Percentiles rank a stretch among this genome's conserved stretches.
Conservation (phyloP, 495 filamentous ascomycete genomes). For the Trichoderma orchidacearum region DNA sequence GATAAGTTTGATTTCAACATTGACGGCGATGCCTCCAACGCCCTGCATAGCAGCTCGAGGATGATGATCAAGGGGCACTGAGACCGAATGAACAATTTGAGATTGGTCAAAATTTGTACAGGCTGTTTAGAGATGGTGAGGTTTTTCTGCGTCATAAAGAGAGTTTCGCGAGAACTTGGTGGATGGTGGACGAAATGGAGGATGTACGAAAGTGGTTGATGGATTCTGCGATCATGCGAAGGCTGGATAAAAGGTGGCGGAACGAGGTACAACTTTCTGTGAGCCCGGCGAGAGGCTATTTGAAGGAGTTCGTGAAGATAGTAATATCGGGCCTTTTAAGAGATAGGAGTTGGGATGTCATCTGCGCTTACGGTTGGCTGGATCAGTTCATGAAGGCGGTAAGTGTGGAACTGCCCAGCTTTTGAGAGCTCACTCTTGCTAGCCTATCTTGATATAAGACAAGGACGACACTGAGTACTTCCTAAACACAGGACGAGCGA, state of each 20-base stretch:
- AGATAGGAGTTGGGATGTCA: neutral
- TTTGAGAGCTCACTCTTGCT: too few relatives aligned
- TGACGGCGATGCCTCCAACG: conserved; percentile 2
- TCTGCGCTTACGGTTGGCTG: neutral
- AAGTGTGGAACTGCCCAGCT: too few relatives aligned
- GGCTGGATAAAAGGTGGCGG: conserved; percentile 3
- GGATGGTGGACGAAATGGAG: neutral
- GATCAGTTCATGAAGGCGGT: neutral
- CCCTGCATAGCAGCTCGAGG: neutral
- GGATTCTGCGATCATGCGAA: neutral
- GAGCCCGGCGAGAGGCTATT: neutral
- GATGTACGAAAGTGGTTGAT: conserved; percentile 3
- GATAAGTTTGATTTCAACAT: conserved; percentile 9
- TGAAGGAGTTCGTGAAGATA: neutral
- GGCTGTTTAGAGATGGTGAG: neutral
- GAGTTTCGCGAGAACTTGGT: neutral
- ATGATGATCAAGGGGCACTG: neutral
- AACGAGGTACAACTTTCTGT: neutral
- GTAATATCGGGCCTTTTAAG: neutral
- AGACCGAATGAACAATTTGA: neutral
- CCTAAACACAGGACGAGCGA: neutral
- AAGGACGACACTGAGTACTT: neutral
- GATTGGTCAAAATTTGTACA: conserved; percentile 2
- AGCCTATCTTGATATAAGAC: neutral
- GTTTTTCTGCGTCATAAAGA: neutral